Evolutionary conservation across 106 monocot genomes (phyloP), one percentile per base, ranked within the genome.

Genomic region (Acorus gramineus): DNA sequence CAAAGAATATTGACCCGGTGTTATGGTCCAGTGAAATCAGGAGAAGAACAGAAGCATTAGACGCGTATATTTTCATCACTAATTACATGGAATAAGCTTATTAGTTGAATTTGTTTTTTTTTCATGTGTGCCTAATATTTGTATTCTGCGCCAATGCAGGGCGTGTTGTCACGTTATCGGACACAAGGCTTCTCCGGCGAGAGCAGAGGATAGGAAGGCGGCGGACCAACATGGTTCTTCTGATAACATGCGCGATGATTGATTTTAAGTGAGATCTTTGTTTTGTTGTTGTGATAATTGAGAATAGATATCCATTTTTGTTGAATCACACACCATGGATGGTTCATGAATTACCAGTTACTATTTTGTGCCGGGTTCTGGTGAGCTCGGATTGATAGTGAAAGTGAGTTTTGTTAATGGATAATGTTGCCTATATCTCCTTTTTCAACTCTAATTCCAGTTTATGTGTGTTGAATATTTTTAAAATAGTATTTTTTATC

Each of bases 21-120:
- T 57, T 93, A 28, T 93, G 88, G 93, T 93, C 89, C 7, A 73
- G 74, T 61, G 88, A 93, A 11, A 83, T 93, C 58, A 78, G 59
- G 46, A 82, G 68, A 63, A 73, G 8, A 61, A 67, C 46, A 4
- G 81, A 92, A 62, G 76, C 77, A n/a, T 75, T 92, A 52, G 65
- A 92, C 62, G 58, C 50, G 90, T 91, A 78, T n/a, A 46, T 5
- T 61, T 57, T 61, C 6, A 4, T 8, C 48, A 44, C 58, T 56
- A 52, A 12, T 11, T 8, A 2, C 7, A 5, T 62, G 8, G 8
- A 3, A 62, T 2, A 4, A 9, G 62, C 49, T 7, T 46, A 4
- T 62, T 49, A 9, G 8, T 4, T 3, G 6, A 62, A 59, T 6
- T 12, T 59, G 3, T 8, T 6, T 10, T 7, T 7, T 53, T 44